Evolutionary conservation across 2,329 filamentous ascomycete species (phyloP).

Genomic region (Chrysoporthe cubensis): DNA sequence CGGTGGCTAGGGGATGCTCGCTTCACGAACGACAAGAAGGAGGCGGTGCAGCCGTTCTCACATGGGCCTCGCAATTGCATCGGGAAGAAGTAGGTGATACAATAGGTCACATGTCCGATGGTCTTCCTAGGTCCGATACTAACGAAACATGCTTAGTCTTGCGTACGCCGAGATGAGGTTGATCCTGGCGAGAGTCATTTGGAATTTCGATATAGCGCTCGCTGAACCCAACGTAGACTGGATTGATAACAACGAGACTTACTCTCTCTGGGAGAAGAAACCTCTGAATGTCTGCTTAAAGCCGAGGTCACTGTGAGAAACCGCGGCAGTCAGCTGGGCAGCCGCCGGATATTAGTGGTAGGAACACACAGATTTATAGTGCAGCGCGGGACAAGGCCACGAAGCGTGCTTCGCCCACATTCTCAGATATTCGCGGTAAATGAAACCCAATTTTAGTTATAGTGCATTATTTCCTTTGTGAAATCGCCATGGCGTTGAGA

Average conservation of each 20-base stretch:
- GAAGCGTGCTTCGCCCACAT: background rate
- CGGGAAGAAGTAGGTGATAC: constrained; percentile 47
- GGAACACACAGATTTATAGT: background rate
- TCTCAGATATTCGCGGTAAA: too few relatives aligned
- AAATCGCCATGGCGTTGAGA: too few relatives aligned
- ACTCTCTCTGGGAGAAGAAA: constrained; percentile 41
- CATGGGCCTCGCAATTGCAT: constrained; percentile 52
- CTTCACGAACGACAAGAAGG: constrained; percentile 43
- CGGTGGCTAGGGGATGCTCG: constrained; percentile 44
- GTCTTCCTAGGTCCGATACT: background rate
- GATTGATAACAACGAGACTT: constrained; percentile 39
- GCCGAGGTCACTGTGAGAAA: constrained; percentile 20
- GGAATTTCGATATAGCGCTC: constrained; percentile 49
- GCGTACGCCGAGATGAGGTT: constrained; percentile 53
- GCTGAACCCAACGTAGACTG: constrained; percentile 38
- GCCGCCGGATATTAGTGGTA: background rate
- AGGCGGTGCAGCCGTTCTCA: constrained; percentile 48
- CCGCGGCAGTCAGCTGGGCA: background rate
- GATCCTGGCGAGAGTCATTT: constrained; percentile 49
- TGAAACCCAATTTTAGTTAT: too few relatives aligned
- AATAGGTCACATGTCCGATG: background rate
- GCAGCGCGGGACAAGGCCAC: background rate
- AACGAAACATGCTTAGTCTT: constrained; percentile 39
- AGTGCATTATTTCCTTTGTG: too few relatives aligned
- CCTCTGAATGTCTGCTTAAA: constrained; percentile 39